Evolutionary conservation across 176 grass and related monocot genomes (phyloP).

Genomic region (Aegilops tauschii): DNA sequence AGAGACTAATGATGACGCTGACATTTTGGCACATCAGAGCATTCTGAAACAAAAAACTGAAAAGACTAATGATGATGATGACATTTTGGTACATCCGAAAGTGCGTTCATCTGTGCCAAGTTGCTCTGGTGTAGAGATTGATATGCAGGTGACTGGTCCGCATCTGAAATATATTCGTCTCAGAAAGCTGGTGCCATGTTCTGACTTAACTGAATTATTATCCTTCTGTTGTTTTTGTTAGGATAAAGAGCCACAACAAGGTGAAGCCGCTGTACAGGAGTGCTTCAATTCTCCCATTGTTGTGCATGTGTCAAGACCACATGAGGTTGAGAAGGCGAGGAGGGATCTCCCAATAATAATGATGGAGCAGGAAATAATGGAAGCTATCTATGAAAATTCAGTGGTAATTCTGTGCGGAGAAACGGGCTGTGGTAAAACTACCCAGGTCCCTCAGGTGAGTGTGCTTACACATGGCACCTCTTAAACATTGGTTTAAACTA

Average conservation of each 20-base stretch:
- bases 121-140: conserved; percentile 25
- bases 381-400: conserved; percentile 93
- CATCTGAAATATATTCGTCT: neutral
- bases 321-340: conserved; percentile 77
- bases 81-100: conserved; percentile 24
- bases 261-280: conserved; percentile 31
- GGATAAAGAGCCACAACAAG: conserved; percentile 39
- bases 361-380: conserved; percentile 99
- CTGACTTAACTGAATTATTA: neutral
- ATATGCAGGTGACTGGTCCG: conserved; percentile 40
- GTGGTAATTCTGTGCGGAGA: conserved; percentile 94
- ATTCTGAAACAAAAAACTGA: conserved; percentile 20
- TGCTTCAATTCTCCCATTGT: conserved; percentile 61
- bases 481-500: conserved; percentile 29
- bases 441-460: conserved; percentile 90
- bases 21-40: conserved; percentile 24
- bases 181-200: conserved; percentile 19
- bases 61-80: conserved; percentile 21
- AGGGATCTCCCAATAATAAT: conserved; percentile 98
- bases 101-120: conserved; percentile 29
- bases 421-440: conserved; percentile 99
- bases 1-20: conserved; percentile 19
- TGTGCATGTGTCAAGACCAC: conserved; percentile 72
- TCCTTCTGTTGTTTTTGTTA: conserved; percentile 31
- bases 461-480: conserved; percentile 16